Evolutionary conservation across 169 alveolate genomes (phyloP).

Genomic region (Plasmodium gaboni): DNA sequence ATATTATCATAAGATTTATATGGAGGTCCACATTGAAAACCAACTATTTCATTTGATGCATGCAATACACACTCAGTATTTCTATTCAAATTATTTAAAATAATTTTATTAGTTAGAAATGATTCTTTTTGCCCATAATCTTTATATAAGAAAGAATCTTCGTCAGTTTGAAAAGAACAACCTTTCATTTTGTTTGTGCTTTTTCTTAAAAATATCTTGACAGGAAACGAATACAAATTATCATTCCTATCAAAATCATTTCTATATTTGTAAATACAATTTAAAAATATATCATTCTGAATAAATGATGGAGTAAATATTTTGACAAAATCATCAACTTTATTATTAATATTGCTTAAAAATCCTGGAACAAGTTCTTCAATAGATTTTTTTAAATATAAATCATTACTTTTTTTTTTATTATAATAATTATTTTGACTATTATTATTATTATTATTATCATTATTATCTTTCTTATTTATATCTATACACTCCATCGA

Average conservation of each 20-base stretch:
- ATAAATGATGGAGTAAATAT: constrained; percentile 24
- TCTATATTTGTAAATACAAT: constrained; percentile 17
- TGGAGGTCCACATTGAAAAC: constrained; percentile 74
- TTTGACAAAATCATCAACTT: constrained; percentile 29
- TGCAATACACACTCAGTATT: constrained; percentile 21
- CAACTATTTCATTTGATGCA: constrained; percentile 58
- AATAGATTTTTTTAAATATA: constrained; percentile 3
- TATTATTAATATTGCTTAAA: constrained; percentile 22
- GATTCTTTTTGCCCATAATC: constrained; percentile 56
- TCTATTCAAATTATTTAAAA: constrained; percentile 20
- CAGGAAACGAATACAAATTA: constrained; percentile 11
- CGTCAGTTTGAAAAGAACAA: constrained; percentile 61
- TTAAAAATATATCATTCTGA: constrained; percentile 27
- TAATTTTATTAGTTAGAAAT: constrained; percentile 21
- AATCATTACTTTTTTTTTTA: too few species aligned
- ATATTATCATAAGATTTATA: neutral
- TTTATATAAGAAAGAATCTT: constrained; percentile 2
- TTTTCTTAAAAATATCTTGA: constrained; percentile 46
- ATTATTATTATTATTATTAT: neutral
- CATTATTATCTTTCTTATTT: neutral
- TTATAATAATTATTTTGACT: too few species aligned
- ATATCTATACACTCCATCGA: too few species aligned
- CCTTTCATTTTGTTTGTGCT: constrained; percentile 47
- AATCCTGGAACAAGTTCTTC: constrained; percentile 52
- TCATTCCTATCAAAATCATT: neutral